Evolutionary conservation across 2,329 filamentous ascomycete genomes (phyloP).

Genomic region (Neonectria coccinea): DNA sequence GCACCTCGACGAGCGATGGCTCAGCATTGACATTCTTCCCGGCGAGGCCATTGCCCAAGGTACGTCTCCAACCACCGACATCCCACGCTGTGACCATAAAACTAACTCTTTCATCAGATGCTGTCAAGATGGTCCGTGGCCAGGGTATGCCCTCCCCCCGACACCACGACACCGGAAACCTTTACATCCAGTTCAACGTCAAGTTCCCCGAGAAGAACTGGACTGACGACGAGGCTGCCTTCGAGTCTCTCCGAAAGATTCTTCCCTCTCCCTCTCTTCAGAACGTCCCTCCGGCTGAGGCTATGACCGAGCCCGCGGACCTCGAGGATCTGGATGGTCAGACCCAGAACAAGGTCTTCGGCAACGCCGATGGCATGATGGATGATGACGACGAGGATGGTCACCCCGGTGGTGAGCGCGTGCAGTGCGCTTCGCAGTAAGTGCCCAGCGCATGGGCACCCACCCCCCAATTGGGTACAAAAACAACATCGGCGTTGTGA

Average conservation of each 20-base stretch:
- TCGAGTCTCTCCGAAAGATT: conserved; percentile 83
- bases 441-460: conserved; percentile 34
- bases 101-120: conserved; percentile 64
- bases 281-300: conserved; percentile 78
- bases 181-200: conserved; percentile 97
- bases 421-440: conserved; percentile 92
- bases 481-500: conserved; percentile 35
- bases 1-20: conserved; percentile 97
- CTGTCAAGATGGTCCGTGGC: conserved; percentile 92
- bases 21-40: conserved; percentile 90
- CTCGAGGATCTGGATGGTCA: conserved; percentile 86
- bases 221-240: conserved; percentile 74
- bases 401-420: conserved; percentile 79
- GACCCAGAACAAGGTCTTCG: conserved; percentile 74
- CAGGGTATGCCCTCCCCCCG: conserved; percentile 98
- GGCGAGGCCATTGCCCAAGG: conserved; percentile 95
- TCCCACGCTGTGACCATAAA: neutral
- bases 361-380: conserved; percentile 68
- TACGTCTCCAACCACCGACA: conserved; percentile 60
- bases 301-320: conserved; percentile 90
- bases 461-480: conserved; percentile 23
- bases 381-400: conserved; percentile 85
- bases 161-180: conserved; percentile 94
- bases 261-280: conserved; percentile 78
- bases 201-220: conserved; percentile 91